Evolutionary conservation across 2,329 filamentous ascomycete genomes (phyloP).

Genomic region (Curvularia spicifera): DNA sequence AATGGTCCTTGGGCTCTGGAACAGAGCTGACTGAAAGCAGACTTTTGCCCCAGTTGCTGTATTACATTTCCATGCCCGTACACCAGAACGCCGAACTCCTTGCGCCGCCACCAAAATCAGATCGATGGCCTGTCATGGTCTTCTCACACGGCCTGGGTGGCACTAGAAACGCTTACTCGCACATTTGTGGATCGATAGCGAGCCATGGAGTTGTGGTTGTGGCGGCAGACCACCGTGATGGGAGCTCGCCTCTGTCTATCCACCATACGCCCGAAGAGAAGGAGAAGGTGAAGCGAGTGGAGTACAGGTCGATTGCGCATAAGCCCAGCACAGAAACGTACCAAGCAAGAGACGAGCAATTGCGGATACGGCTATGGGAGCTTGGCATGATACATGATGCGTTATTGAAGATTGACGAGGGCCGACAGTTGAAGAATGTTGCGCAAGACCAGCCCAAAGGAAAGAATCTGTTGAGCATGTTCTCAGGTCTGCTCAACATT

Average conservation of each 20-base stretch:
- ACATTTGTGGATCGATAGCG: conserved; percentile 77
- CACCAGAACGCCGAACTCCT: conserved; percentile 73
- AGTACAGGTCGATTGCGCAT: conserved; percentile 63
- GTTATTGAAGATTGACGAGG: conserved; percentile 69
- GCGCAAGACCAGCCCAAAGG: conserved; percentile 50
- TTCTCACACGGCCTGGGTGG: conserved; percentile 88
- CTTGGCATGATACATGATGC: conserved; percentile 73
- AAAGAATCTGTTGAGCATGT: conserved; percentile 61
- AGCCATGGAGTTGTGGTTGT: conserved; percentile 82
- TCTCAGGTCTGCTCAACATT: conserved; percentile 69
- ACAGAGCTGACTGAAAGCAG: conserved; percentile 47
- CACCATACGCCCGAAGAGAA: conserved; percentile 64
- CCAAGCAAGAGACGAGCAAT: conserved; percentile 70
- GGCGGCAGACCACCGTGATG: conserved; percentile 83
- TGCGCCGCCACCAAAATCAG: conserved; percentile 53
- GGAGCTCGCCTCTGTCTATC: conserved; percentile 76
- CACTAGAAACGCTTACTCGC: conserved; percentile 83
- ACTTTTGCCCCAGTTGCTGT: conserved; percentile 72
- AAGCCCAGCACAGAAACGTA: conserved; percentile 70
- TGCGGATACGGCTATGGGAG: conserved; percentile 80
- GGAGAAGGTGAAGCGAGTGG: conserved; percentile 49
- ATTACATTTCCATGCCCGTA: conserved; percentile 75
- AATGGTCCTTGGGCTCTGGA: neutral
- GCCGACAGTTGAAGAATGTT: conserved; percentile 55
- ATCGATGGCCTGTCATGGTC: conserved; percentile 79